A percentile compares a stretch with the other conserved stretches of the same genome.
Evolutionary conservation across 2,329 filamentous ascomycete genomes (phyloP).

Genomic region (Ascochyta lentis): DNA sequence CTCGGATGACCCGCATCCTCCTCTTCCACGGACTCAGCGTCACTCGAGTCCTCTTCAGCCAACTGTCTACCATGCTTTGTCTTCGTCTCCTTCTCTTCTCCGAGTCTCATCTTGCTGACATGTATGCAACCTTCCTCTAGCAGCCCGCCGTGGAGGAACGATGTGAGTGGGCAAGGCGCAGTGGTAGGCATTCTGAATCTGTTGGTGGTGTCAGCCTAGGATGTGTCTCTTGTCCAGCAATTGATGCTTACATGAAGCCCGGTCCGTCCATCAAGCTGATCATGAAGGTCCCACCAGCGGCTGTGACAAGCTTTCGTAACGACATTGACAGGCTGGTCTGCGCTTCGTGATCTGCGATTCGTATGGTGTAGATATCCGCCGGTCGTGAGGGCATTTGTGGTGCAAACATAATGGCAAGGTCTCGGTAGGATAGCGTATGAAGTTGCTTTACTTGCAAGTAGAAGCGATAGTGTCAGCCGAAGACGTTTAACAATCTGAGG

Average conservation of each 20-base stretch:
- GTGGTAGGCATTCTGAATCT: constrained; percentile 22
- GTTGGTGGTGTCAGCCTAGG: not conserved
- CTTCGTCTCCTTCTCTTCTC: not conserved
- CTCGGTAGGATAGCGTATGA: not conserved
- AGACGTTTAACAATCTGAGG: too few relatives aligned
- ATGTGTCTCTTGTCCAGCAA: not conserved
- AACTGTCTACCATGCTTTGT: not conserved
- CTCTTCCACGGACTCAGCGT: constrained; percentile 16
- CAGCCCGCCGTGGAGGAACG: constrained; percentile 19
- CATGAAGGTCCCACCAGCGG: constrained; percentile 16
- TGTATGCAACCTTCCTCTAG: constrained; percentile 27
- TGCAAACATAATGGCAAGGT: constrained; percentile 4
- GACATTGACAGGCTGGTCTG: constrained; percentile 10
- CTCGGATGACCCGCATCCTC: constrained; percentile 21
- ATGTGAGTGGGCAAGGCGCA: constrained; percentile 14
- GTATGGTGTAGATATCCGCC: constrained; percentile 22
- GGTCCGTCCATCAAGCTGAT: constrained; percentile 18
- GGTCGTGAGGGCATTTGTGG: constrained; percentile 12
- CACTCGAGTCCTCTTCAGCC: constrained; percentile 8
- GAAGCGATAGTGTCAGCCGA: too few relatives aligned
- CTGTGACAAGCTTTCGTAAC: constrained; percentile 12
- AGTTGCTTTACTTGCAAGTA: too few relatives aligned
- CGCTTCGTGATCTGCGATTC: constrained; percentile 13
- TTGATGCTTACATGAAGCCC: constrained; percentile 21
- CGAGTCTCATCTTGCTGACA: constrained; percentile 15